A percentile compares a stretch with the other conserved stretches of the same genome.
Evolutionary conservation across 768 basidiomycete genomes (phyloP).

Genomic region (Rhodotorula babjevae): DNA sequence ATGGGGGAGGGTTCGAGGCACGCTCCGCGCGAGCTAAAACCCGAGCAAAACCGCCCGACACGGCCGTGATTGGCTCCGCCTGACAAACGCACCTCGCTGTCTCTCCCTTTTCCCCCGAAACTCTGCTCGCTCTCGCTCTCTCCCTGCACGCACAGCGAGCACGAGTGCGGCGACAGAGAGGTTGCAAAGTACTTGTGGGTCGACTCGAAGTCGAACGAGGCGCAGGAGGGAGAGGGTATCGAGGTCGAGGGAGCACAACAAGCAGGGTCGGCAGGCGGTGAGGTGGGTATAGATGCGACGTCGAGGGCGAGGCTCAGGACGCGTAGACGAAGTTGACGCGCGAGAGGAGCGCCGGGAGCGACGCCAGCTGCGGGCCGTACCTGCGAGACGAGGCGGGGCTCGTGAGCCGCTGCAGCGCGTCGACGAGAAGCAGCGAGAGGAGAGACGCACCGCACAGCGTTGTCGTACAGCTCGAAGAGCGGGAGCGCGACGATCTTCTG

Average conservation of each 20-base stretch:
- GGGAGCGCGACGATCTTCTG: constrained; percentile 98
- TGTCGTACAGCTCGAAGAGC: constrained; percentile 94
- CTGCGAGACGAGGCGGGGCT: constrained; percentile 45
- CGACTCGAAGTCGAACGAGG: too few relatives aligned
- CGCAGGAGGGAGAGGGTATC: too few relatives aligned
- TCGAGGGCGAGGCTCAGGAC: background rate
- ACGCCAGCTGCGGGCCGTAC: constrained; percentile 89
- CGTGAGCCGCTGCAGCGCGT: background rate
- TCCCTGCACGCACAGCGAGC: too few relatives aligned
- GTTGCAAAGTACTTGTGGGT: too few relatives aligned
- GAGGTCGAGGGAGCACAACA: background rate
- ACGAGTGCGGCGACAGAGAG: too few relatives aligned
- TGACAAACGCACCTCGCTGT: too few relatives aligned
- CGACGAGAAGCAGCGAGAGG: background rate
- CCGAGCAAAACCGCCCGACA: too few relatives aligned
- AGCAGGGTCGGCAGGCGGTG: background rate
- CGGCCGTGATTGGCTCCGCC: too few relatives aligned
- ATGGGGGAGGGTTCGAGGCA: too few relatives aligned
- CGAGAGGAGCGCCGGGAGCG: constrained; percentile 86
- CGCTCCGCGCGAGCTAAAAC: too few relatives aligned
- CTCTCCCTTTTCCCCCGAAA: too few relatives aligned
- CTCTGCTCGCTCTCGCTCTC: too few relatives aligned
- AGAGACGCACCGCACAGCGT: constrained; percentile 67
- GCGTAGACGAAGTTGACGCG: constrained; percentile 66
- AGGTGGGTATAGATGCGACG: background rate